Evolutionary conservation across 768 basidiomycete genomes (phyloP), one percentile per base, ranked within the genome.

Genomic region (Phlegmacium glaucopus): DNA sequence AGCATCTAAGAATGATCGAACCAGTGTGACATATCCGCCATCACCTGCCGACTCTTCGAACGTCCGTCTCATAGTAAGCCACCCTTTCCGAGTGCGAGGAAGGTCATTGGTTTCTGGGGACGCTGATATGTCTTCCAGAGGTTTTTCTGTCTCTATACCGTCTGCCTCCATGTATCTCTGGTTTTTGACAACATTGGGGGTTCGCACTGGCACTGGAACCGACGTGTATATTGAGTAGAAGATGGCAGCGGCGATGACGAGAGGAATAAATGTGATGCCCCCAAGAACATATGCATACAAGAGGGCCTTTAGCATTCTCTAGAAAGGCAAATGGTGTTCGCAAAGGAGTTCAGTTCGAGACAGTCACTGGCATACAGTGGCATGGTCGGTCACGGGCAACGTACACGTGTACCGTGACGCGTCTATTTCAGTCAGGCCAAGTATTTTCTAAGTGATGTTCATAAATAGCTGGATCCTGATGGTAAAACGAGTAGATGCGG

Each of bases 231-330:
- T 64, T 51, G 84, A 72, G 61, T 76, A 77, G 62, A 77, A 80
- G 56, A 93, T 53, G 55, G 78, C 50, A 17, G 64, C 69, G 53
- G 78, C 68, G 58, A 91, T 54, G 55, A 88, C 61, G 39, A 96
- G 76, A 15, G 94, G 94, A 47, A 96, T 71, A 65, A 95, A 88
- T 2, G 94, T 95, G 52, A 96, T 50, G 37, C 93, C 94, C 45
- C 94, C 94, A 37, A 96, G 72, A 50, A 96, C 68, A 66, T 96
- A 96, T 28, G 87, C 87, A 61, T 94, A 84, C 52, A 91, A 56
- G 42, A 93, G 66, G 2, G 85, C 79, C 60, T 77, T 83, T 56
- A 90, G 78, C 88, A 90, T 89, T 52, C 49, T 61, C 53, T 49
- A 34, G 3, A n/a, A 34, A 34, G 6, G 32, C 32, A 34, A 6